Percentiles rank a stretch among this genome's conserved stretches.
These are phyloP conservation scores for Avena sativa DNA, from an alignment of 176 grass and related monocot species.

Conservation along the genomic window DNA sequence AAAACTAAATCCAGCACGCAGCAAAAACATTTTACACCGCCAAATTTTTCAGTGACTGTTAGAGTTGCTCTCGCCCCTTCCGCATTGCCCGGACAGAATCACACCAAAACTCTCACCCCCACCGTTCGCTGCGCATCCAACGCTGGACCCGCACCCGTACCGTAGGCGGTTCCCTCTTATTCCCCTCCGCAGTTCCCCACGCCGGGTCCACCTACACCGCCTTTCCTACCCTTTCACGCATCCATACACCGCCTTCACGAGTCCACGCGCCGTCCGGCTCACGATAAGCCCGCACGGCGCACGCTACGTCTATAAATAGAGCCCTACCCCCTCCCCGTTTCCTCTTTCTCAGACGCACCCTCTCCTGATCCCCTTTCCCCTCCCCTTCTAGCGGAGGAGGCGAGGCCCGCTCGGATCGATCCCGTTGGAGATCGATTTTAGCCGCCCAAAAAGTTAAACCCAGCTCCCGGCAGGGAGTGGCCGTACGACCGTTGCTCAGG, in stretches of 20 bases:
- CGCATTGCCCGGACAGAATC: too few species aligned
- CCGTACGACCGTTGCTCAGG: background rate
- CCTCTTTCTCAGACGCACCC: conserved; percentile 45
- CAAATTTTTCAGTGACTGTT: too few species aligned
- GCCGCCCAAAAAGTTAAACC: background rate
- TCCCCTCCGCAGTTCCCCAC: background rate
- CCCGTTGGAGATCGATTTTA: background rate
- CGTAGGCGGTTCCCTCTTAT: background rate
- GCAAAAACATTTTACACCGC: too few species aligned
- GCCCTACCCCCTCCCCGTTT: background rate
- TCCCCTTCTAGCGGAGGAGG: background rate
- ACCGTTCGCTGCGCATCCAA: conserved; percentile 19
- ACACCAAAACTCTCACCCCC: background rate
- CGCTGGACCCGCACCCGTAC: background rate
- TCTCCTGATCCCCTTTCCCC: background rate
- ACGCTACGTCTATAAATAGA: conserved; percentile 60
- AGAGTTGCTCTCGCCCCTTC: too few species aligned
- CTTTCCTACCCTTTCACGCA: too few species aligned
- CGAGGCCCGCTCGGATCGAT: conserved; percentile 11
- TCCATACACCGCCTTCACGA: background rate
- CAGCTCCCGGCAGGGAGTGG: background rate
- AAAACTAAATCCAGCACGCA: too few species aligned
- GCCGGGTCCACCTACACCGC: conserved; percentile 23
- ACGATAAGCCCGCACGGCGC: conserved; percentile 32
- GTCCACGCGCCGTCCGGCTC: background rate